These are phyloP conservation scores for Dioscorea dumetorum DNA, from an alignment of 106 monocot species.

Conservation along the genomic window DNA sequence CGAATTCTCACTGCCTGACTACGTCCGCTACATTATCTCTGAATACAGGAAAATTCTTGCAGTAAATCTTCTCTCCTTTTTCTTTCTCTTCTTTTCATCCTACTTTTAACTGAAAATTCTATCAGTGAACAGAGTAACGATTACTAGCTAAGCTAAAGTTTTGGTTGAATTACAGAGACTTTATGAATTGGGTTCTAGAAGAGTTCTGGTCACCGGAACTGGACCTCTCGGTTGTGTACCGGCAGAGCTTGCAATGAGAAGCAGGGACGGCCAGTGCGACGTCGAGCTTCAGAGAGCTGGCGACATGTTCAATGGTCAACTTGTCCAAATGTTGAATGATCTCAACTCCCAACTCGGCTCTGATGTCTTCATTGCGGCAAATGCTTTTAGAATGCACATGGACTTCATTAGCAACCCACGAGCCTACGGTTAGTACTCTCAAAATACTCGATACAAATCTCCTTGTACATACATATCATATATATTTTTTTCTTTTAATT, in stretches of 20 bases:
- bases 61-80: conserved; percentile 19
- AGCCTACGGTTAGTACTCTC: conserved; percentile 29
- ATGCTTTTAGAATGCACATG: conserved; percentile 44
- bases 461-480: neutral
- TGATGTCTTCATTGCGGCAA: conserved; percentile 39
- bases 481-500: neutral
- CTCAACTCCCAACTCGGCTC: conserved; percentile 39
- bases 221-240: conserved; percentile 59
- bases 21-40: conserved; percentile 55
- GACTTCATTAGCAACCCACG: conserved; percentile 53
- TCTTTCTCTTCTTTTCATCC: neutral
- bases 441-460: neutral
- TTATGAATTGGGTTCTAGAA: conserved; percentile 42
- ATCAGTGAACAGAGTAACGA: neutral
- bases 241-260: conserved; percentile 33
- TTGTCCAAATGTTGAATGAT: conserved; percentile 23
- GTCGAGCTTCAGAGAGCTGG: conserved; percentile 40
- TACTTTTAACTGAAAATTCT: no score
- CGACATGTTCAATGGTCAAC: conserved; percentile 38
- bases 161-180: conserved; percentile 26
- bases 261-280: conserved; percentile 32
- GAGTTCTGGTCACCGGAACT: conserved; percentile 49
- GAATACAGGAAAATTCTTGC: conserved; percentile 78
- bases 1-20: conserved; percentile 68
- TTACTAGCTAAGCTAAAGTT: neutral